Evolutionary conservation across 768 basidiomycete species (phyloP), one percentile per base, ranked within the genome.

Genomic region (Coprinopsis cinerea): DNA sequence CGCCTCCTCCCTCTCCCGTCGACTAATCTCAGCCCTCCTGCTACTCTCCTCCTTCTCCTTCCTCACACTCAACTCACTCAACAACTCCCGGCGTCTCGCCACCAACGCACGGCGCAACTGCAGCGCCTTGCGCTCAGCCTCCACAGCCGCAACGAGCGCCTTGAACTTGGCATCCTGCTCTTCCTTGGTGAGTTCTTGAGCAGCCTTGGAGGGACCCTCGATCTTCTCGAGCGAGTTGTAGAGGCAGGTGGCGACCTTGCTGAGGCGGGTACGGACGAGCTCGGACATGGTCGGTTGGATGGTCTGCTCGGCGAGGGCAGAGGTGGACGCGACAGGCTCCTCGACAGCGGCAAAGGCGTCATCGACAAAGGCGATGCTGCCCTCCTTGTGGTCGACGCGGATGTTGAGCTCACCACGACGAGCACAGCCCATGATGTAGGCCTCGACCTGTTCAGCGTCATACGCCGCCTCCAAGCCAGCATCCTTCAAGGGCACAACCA

Each of bases 381-480:
- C 88, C 2, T 77, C 79, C 25, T 86, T 83, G 64, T 99, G 95
- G 66, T 98, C 92, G 39, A 97, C 81, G 14, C 83, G 82, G 54
- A 96, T 85, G 57, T 71, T 77, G 43, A 97, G 78, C 65, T 96
- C 92, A 32, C 91, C 90, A 6, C 86, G 81, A 41, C 85, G 81
- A 37, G 91, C 90, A 51, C 92, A 91, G 28, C 86, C 84, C 88
- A 96, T 95, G 55, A 98, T 71, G 67, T 95, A 97, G 3, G 88
- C 86, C 67, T 98, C 92, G 55, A 85, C 73, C 62, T 86, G 83
- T 53, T 85, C 82, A n/a, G 81, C 78, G 52, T 86, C 82, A 65
- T 82, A 87, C 34, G 73, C 67, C 3, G 72, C 74, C 30, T 76
- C 70, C 28, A 78, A 61, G 4, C 71, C 76, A 1, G 71, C 70